Evolutionary conservation across 208 protist species (phyloP), one percentile per base, ranked within the genome.

Genomic region (Blastocrithidia nonstop): DNA sequence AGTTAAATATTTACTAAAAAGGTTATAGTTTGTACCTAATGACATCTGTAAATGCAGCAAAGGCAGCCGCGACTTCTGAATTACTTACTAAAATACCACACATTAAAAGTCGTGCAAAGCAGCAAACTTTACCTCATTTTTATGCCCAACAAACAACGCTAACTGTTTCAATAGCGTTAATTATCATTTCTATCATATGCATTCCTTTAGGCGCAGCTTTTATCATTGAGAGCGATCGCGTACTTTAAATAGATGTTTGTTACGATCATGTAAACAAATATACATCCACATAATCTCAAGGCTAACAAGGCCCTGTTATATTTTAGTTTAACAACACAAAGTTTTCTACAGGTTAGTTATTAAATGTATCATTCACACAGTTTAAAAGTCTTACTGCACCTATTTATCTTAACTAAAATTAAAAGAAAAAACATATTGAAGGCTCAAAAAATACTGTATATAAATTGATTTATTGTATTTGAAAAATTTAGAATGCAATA

Each of bases 361-460:
- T 72, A 3, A 16, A 32, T 2, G 40, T 84, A 0, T 42, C 26
- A 1, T 83, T 97, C 43, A 61, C 51, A 3, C 24, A 97, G 1
- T 6, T 11, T 1, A 54, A 81, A 15, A 88, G 48, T 20, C 70
- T 98, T 31, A 40, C 69, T 6, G 54, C 80, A 8, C 95, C 96
- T 7, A 60, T 98, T 17, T 97, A 94, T 59, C 42, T 98, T 17
- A 95, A 98, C 61, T 99, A 99, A 66, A 59, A 82, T 16, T 59
- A 99, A 0, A 81, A n/a, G n/a, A 70, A 1, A 96, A 96, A 15
- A 98, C 97, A 53, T 98, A 96, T 65, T 96, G 99, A 59, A 99
- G 98, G 61, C 95, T 98, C 50, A 58, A 96, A 6, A 61, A 73
- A 25, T 99, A 97, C 61, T 73, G 40, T n/a, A 44, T 59, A 1